Base-by-base conservation (phyloP, 1,284 basidiomycete species). In the Melampsora occidentalis region DNA sequence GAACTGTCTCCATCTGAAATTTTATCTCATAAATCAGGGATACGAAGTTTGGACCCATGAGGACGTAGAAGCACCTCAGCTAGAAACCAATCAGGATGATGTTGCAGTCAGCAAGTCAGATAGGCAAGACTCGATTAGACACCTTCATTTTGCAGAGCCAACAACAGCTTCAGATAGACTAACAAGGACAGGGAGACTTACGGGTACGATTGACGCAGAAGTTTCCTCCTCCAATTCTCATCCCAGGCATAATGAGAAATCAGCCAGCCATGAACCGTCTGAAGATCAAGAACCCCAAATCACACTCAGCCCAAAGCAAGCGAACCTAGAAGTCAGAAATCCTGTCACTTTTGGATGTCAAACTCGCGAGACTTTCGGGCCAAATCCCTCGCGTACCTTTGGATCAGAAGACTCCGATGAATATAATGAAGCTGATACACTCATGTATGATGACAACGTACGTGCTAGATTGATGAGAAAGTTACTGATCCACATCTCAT, bases 171-270 rank as follows among this genome's bases (percentile, higher is more conserved):
- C 51, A 20, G 16, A 25, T 53, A 53, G 42, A 35, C 49, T 42
- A 14, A 10, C 53, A 39, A 12, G 63, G 46, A 31, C 62, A 62
- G 20, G 51, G 51, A 53, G 20, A 25, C 51, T 53, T 20, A 33
- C 63, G 64, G 42, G 18, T 18, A 39, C 16, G 28, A 48, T 39
- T 66, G 71, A 65, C 20, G 71, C 63, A 65, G 28, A 12, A 10
- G 22, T 51, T 35, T 22, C 25, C 39, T 28, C 14, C 42, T 35
- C n/a, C 59, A 25, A 12, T 39, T 46, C n/a, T 46, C 57, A 31
- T 31, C 3, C 22, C 53, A n/a, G 31, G 39, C 28, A 42, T 25
- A n/a, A 48, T 65, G 62, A 72, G 49, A 64, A 51, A 49, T 20
- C 6, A 65, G 33, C 31, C 35, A 25, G 10, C 35, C 10, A 42